Evolutionary conservation across 1,139 yeast species (phyloP), one percentile per base, ranked within the genome.

Genomic region (Scheffersomyces quercinus): DNA sequence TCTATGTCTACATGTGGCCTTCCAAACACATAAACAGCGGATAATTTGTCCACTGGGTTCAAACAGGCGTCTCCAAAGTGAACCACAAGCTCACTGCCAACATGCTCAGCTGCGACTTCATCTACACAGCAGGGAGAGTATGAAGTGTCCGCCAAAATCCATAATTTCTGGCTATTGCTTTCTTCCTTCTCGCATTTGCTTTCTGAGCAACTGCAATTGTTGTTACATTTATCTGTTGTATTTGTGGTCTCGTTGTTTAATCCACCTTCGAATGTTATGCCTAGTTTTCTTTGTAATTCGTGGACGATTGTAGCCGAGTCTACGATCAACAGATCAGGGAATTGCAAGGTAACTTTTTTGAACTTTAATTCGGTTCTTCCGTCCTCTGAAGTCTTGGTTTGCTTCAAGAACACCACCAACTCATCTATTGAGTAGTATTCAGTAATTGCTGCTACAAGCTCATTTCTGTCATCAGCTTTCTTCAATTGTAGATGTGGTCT

Each of bases 11-110:
- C 48, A 12, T 60, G 62, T 0, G 95, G 91, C 43, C 70, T 74
- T 1, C 96, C 96, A 60, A 88, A 81, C 0, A 88, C 85, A 59
- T 87, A 90, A 0, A 83, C 81, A 0, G 90, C 88, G 0, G 87
- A 81, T n/a, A 88, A 62, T 39, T 79, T 81, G 37, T 78, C 82
- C 5, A 88, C 83, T 0, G 91, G 85, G 52, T 87, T 90, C 56
- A 93, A 67, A 63, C 99, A 93, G 0, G 98, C 95, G 59, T 89
- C 95, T 3, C 99, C 99, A 63, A 90, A 89, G 64, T 93, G 99
- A 1, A 91, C 82, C 28, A 95, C 89, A 9, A 87, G 67, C 50
- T 91, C 96, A 16, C 96, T 93, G 6, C 71, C 62, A 10, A 93
- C 96, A 65, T 93, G 99, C 57, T 87, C 91, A 0, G 97, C 96